These are phyloP conservation scores for Annona cherimola DNA, from an alignment of 164 flowering plant species.

Conservation along the genomic window DNA sequence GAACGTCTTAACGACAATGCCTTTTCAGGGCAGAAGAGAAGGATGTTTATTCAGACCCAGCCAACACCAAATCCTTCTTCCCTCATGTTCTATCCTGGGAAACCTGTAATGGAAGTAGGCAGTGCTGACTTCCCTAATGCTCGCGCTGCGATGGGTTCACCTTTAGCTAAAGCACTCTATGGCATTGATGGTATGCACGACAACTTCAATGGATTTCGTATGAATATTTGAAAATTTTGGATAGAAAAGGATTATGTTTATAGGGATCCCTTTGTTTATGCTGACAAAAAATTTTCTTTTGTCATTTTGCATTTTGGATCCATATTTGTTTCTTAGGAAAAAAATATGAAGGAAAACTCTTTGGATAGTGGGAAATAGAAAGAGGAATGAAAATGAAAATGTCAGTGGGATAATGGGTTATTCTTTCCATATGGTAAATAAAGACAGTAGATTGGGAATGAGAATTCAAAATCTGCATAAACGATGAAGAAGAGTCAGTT, in stretches of 20 bases:
- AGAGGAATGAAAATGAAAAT: too few species aligned
- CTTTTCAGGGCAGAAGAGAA: slow-evolving; percentile 75
- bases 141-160: slow-evolving; percentile 82
- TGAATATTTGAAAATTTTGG: not conserved
- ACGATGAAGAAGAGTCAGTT: too few species aligned
- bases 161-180: slow-evolving; percentile 70
- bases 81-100: slow-evolving; percentile 91
- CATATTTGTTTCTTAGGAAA: not conserved
- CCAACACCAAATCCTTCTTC: slow-evolving; percentile 92
- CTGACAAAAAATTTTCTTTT: not conserved
- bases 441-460: too few species aligned
- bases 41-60: slow-evolving; percentile 90
- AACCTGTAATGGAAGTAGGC: slow-evolving; percentile 89
- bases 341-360: not conserved
- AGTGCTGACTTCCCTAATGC: slow-evolving; percentile 95
- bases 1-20: not conserved
- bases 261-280: not conserved
- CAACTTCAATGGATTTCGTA: not conserved
- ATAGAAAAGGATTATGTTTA: not conserved
- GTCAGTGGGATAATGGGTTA: too few species aligned
- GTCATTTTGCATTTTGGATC: not conserved
- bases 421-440: too few species aligned
- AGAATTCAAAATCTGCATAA: too few species aligned
- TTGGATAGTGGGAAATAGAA: too few species aligned
- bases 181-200: slow-evolving; percentile 65